A percentile compares a stretch with the other conserved stretches of the same genome.
These are phyloP conservation scores for Vitellaria paradoxa DNA, from an alignment of 179 eudicot species.

Conservation along the genomic window DNA sequence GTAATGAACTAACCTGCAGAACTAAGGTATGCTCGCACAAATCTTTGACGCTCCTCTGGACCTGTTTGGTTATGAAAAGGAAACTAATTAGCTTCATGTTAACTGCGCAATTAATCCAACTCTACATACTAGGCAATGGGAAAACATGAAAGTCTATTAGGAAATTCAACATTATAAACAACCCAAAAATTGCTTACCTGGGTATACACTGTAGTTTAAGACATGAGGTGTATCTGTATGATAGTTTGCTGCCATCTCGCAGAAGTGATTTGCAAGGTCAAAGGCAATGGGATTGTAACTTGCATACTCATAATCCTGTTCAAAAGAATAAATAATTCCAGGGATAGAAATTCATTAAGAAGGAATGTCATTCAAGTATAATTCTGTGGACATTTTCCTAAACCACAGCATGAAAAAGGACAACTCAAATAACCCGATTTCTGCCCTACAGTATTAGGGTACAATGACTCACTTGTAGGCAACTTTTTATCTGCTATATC, in stretches of 20 bases:
- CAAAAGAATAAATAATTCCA: neutral
- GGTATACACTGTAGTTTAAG: constrained; percentile 58
- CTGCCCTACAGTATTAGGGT: no score
- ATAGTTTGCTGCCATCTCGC: constrained; percentile 83
- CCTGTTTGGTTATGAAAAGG: neutral
- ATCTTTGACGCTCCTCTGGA: no score
- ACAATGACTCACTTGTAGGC: no score
- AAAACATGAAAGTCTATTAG: neutral
- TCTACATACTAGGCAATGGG: neutral
- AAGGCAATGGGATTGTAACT: constrained; percentile 77
- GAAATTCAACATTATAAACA: neutral
- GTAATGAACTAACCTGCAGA: no score
- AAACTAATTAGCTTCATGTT: neutral
- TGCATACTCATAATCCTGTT: constrained; percentile 82
- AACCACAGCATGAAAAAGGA: no score
- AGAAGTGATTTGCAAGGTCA: constrained; percentile 83
- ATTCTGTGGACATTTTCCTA: neutral
- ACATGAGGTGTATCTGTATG: constrained; percentile 71
- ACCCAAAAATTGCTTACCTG: constrained; percentile 39
- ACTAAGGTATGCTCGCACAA: no score
- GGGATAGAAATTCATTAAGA: neutral
- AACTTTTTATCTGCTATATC: no score
- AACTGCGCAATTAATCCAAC: no score
- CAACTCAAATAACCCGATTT: no score
- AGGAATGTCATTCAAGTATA: neutral